Conservation (phyloP, 2,329 filamentous ascomycete species). For the Aspergillus novoparasiticus region DNA sequence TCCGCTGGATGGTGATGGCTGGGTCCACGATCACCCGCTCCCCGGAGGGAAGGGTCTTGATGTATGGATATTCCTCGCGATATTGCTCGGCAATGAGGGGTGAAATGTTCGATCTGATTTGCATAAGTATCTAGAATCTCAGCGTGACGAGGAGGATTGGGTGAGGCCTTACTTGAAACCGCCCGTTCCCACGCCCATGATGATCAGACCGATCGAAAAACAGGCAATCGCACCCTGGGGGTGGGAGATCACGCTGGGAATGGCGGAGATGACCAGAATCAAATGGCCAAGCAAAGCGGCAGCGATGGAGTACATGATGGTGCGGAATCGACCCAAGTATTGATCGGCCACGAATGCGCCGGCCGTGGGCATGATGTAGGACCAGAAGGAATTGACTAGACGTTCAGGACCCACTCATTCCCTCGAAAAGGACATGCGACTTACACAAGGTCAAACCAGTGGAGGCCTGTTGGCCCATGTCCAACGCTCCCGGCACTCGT, state of each 20-base stretch:
- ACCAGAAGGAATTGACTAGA: slow-evolving; percentile 62
- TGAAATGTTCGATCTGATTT: slow-evolving; percentile 64
- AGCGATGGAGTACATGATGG: slow-evolving; percentile 66
- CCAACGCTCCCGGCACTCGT: slow-evolving; percentile 54
- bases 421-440: slow-evolving; percentile 11
- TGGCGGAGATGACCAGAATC: slow-evolving; percentile 66
- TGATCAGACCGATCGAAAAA: slow-evolving; percentile 65
- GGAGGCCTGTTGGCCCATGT: slow-evolving; percentile 60
- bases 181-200: slow-evolving; percentile 75
- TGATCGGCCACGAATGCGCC: slow-evolving; percentile 68
- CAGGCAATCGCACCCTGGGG: slow-evolving; percentile 62
- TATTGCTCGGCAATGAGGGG: slow-evolving; percentile 73
- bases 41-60: slow-evolving; percentile 59
- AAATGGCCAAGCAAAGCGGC: slow-evolving; percentile 68
- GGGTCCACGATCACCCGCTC: slow-evolving; percentile 73
- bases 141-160: background rate
- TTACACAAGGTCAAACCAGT: slow-evolving; percentile 52
- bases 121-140: background rate
- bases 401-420: background rate
- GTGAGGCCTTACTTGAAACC: slow-evolving; percentile 65
- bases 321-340: slow-evolving; percentile 69
- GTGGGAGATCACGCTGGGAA: slow-evolving; percentile 64
- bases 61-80: slow-evolving; percentile 58
- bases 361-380: slow-evolving; percentile 61
- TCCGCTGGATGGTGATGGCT: slow-evolving; percentile 66